Conservation (phyloP, 306 rosid genomes). For the Medicago arabica region DNA sequence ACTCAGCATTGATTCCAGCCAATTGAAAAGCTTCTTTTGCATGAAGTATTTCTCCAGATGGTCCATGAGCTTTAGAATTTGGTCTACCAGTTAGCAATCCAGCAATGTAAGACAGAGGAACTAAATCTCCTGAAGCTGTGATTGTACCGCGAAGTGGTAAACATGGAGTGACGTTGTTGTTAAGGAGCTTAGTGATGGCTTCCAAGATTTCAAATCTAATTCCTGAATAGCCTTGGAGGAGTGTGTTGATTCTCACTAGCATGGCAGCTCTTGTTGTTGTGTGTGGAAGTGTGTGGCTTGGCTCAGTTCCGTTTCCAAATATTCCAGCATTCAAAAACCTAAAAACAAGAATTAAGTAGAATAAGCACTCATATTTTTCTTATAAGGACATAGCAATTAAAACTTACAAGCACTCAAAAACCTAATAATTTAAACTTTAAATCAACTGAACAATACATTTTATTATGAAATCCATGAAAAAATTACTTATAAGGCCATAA, state of each 20-base stretch:
- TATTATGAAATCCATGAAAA: background rate
- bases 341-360: background rate
- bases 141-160: conserved; percentile 88
- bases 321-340: conserved; percentile 88
- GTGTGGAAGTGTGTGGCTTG: conserved; percentile 67
- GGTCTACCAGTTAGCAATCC: conserved; percentile 80
- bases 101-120: conserved; percentile 87
- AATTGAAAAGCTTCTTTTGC: conserved; percentile 66
- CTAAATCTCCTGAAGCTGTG: conserved; percentile 85
- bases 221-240: conserved; percentile 92
- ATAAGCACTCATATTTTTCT: no score
- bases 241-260: conserved; percentile 85
- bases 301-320: conserved; percentile 70
- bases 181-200: conserved; percentile 75
- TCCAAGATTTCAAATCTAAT: conserved; percentile 88
- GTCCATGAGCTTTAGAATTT: conserved; percentile 72
- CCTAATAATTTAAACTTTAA: no score
- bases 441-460: no score
- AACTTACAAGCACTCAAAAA: no score
- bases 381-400: no score
- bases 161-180: conserved; percentile 76
- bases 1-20: conserved; percentile 62
- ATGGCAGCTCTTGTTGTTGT: conserved; percentile 79
- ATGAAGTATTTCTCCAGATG: conserved; percentile 58
- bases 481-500: background rate